Evolutionary conservation across 805 yeast genomes (phyloP).

Genomic region (Saturnispora quitensis): DNA sequence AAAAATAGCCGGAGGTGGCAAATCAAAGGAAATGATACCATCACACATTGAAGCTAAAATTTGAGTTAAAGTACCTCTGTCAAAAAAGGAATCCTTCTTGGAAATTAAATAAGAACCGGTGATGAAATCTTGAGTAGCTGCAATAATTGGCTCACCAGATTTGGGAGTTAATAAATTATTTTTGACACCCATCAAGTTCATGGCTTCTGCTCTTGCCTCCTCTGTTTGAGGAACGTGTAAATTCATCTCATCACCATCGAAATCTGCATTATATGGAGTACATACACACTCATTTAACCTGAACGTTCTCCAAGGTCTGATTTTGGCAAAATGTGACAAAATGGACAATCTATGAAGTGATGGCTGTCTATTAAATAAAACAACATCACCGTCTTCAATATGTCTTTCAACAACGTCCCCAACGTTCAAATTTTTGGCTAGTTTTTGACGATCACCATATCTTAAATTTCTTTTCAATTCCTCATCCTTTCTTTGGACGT

Average conservation of each 20-base stretch:
- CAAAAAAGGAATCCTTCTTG: slow-evolving; percentile 87
- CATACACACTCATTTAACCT: slow-evolving; percentile 97
- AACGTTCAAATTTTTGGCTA: slow-evolving; percentile 66
- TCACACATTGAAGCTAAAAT: slow-evolving; percentile 93
- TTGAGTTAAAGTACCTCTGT: slow-evolving; percentile 76
- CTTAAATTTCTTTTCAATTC: slow-evolving; percentile 78
- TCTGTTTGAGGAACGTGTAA: slow-evolving; percentile 98
- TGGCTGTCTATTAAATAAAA: slow-evolving; percentile 94
- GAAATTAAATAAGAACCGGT: slow-evolving; percentile 92
- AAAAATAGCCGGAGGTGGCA: slow-evolving; percentile 91
- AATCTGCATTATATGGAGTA: slow-evolving; percentile 98
- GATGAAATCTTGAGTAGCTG: slow-evolving; percentile 98
- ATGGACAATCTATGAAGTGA: slow-evolving; percentile 92
- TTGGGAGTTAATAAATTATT: slow-evolving; percentile 91
- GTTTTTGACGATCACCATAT: slow-evolving; percentile 72
- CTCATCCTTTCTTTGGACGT: slow-evolving; percentile 73
- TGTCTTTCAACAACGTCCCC: slow-evolving; percentile 97
- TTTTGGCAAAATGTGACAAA: slow-evolving; percentile 89
- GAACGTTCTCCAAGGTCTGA: slow-evolving; percentile 97
- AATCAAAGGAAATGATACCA: slow-evolving; percentile 75
- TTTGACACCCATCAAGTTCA: slow-evolving; percentile 95
- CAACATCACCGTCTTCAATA: slow-evolving; percentile 94
- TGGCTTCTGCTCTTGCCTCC: slow-evolving; percentile 96
- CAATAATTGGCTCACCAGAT: slow-evolving; percentile 98
- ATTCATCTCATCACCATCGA: slow-evolving; percentile 99